These are phyloP conservation scores for Komagataea norvegica DNA, from an alignment of 1,139 yeast genomes.

Conservation along the genomic window DNA sequence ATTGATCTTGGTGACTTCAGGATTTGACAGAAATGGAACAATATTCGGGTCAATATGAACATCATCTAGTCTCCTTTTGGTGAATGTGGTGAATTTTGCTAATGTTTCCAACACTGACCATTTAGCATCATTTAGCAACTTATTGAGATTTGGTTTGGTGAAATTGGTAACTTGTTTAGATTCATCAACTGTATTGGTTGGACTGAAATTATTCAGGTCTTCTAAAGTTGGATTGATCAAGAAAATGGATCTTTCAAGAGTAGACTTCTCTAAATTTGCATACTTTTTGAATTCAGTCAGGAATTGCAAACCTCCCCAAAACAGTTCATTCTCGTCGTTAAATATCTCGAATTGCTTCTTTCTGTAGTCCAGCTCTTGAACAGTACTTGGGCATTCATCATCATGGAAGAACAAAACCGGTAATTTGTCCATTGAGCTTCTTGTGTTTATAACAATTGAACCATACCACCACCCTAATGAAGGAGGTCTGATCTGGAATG, in stretches of 20 bases:
- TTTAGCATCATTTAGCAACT: constrained; percentile 60
- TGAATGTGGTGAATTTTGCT: constrained; percentile 65
- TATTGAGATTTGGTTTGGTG: constrained; percentile 37
- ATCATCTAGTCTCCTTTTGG: constrained; percentile 37
- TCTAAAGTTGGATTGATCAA: constrained; percentile 76
- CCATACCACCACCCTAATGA: constrained; percentile 92
- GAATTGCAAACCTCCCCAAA: constrained; percentile 92
- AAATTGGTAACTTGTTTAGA: constrained; percentile 9
- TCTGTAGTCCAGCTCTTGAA: constrained; percentile 51
- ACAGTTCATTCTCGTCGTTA: constrained; percentile 49
- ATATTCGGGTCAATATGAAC: constrained; percentile 66
- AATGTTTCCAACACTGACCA: constrained; percentile 85
- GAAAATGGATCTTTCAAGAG: constrained; percentile 66
- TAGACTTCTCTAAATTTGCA: constrained; percentile 62
- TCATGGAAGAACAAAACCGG: constrained; percentile 93
- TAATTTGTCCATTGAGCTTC: constrained; percentile 49
- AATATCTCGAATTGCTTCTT: constrained; percentile 73
- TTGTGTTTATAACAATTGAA: constrained; percentile 66
- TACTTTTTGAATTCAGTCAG: constrained; percentile 47
- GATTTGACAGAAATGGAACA: constrained; percentile 60
- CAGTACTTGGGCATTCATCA: constrained; percentile 73
- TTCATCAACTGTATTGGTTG: constrained; percentile 38
- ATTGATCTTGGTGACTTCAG: constrained; percentile 75
- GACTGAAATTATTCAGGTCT: constrained; percentile 75
- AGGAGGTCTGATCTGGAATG: constrained; percentile 80